Conservation (phyloP, 345 rosid species). For the Rubroshorea leprosula region DNA sequence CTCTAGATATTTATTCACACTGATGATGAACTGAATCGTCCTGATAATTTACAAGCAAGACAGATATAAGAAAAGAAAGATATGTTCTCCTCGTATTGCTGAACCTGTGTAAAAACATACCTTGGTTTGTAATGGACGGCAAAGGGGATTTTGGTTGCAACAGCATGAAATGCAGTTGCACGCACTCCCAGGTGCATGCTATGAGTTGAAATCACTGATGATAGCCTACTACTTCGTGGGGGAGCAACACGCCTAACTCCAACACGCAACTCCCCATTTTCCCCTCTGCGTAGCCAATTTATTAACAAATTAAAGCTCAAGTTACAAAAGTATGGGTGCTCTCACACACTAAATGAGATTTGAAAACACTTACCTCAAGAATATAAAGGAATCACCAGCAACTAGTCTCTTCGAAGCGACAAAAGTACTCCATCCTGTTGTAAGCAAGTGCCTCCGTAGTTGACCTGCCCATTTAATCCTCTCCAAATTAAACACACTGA, state of each 20-base stretch:
- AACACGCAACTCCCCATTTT: no score
- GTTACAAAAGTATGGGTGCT: no score
- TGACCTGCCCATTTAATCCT: slow-evolving; percentile 47
- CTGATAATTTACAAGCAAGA: no score
- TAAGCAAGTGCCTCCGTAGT: slow-evolving; percentile 86
- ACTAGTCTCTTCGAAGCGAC: no score
- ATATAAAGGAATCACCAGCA: slow-evolving; percentile 88
- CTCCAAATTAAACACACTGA: slow-evolving; percentile 5
- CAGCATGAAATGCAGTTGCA: slow-evolving; percentile 88
- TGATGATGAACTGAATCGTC: no score
- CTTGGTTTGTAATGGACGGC: slow-evolving; percentile 84
- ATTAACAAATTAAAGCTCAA: no score
- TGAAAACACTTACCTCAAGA: slow-evolving; percentile 51
- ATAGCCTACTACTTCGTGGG: slow-evolving; percentile 64
- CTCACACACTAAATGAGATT: background rate
- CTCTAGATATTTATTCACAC: slow-evolving; percentile 70
- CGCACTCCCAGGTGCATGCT: slow-evolving; percentile 96
- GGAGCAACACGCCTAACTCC: no score
- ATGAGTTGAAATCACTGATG: slow-evolving; percentile 86
- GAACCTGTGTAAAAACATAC: no score
- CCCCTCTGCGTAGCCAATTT: no score
- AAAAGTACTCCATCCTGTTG: no score
- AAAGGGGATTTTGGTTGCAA: slow-evolving; percentile 56
- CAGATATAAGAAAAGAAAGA: no score
- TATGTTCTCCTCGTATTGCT: no score